Conservation (phyloP, 73 alveolate species). For the Paramecium primaurelia region DNA sequence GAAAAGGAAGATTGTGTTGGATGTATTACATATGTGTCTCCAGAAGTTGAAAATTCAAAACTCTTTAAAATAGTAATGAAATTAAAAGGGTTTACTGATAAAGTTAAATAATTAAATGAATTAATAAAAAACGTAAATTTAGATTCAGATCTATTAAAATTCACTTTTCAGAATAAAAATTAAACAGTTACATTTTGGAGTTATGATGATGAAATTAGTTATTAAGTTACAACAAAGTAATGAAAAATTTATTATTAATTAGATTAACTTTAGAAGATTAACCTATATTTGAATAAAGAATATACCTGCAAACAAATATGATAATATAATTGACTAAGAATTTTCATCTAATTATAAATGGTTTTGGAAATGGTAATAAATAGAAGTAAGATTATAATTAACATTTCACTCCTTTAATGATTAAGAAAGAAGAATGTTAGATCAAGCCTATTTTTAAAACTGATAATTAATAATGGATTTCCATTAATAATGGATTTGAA, state of each 20-base stretch:
- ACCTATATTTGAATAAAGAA: not conserved
- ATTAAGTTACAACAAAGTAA: not conserved
- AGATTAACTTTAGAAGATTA: not conserved
- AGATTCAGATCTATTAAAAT: not conserved
- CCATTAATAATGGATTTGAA: not conserved
- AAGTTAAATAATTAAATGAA: not conserved
- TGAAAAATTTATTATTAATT: not conserved
- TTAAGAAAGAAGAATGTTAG: not conserved
- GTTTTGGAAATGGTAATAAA: not conserved
- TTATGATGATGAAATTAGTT: not conserved
- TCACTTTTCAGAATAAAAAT: not conserved
- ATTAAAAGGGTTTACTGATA: not conserved
- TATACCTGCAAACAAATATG: not conserved
- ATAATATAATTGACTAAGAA: not conserved
- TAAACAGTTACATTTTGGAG: not conserved
- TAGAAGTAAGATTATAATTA: not conserved
- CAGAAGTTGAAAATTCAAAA: not conserved
- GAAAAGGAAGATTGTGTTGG: not conserved
- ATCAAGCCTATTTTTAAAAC: not conserved
- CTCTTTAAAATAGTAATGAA: not conserved
- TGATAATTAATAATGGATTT: not conserved
- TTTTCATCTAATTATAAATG: not conserved
- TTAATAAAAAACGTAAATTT: not conserved
- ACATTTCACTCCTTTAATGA: not conserved
- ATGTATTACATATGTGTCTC: not conserved